These are phyloP conservation scores for Arabidopsis lyrata DNA, from an alignment of 441 rosid species.

Conservation along the genomic window DNA sequence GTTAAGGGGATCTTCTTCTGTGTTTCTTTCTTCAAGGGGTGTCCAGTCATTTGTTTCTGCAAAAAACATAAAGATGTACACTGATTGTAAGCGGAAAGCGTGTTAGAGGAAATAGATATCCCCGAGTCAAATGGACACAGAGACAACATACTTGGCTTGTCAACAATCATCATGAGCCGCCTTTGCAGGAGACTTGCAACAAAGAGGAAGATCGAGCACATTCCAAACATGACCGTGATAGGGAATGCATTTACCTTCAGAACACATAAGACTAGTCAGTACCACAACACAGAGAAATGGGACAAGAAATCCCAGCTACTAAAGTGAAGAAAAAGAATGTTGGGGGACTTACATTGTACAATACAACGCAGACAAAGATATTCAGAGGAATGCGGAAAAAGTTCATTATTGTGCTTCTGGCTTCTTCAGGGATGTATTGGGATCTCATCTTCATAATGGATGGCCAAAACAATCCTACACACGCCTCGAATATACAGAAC, in stretches of 20 bases:
- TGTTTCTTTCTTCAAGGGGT: conserved; percentile 55
- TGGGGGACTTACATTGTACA: conserved; percentile 75
- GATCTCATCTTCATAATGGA: conserved; percentile 99
- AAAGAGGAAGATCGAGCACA: conserved; percentile 98
- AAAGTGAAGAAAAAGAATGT: background rate
- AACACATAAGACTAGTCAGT: conserved; percentile 28
- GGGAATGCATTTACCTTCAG: conserved; percentile 88
- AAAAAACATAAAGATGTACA: conserved; percentile 29
- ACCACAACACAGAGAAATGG: conserved; percentile 10
- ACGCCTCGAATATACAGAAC: conserved; percentile 93
- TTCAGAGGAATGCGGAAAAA: conserved; percentile 96
- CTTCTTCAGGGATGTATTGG: conserved; percentile 98
- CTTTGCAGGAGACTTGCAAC: conserved; percentile 85
- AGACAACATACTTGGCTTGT: conserved; percentile 65
- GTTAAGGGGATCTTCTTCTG: conserved; percentile 68
- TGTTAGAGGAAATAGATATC: conserved; percentile 6
- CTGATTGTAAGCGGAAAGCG: background rate
- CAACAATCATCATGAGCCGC: conserved; percentile 74
- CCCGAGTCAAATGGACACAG: background rate
- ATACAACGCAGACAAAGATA: conserved; percentile 87
- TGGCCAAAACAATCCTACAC: conserved; percentile 99
- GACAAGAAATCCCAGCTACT: background rate
- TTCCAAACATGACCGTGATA: conserved; percentile 91
- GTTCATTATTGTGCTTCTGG: conserved; percentile 99
- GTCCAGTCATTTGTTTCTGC: conserved; percentile 70